A percentile compares a stretch with the other conserved stretches of the same genome.
Evolutionary conservation across 2,329 filamentous ascomycete genomes (phyloP).

Genomic region (Fusarium sp.): DNA sequence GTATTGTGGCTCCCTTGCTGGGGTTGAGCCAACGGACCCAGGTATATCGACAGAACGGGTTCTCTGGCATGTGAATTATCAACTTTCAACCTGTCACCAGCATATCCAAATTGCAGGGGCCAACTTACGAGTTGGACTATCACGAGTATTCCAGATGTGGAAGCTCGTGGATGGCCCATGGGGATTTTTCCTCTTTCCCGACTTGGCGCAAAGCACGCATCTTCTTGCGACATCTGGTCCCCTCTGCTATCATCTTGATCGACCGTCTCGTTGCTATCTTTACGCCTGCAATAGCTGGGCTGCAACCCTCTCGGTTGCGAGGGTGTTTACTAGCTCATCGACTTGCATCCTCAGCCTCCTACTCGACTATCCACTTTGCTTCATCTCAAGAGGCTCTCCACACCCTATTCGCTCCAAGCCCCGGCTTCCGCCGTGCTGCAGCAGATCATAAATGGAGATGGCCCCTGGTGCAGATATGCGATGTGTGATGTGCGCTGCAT

Average conservation of each 20-base stretch:
- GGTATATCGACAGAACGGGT: slow-evolving; percentile 13
- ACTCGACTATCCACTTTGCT: slow-evolving; percentile 9
- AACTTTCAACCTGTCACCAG: not conserved
- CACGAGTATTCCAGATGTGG: not conserved
- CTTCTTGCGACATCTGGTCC: not conserved
- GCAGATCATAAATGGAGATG: slow-evolving; percentile 37
- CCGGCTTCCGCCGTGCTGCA: slow-evolving; percentile 29
- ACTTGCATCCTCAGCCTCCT: slow-evolving; percentile 34
- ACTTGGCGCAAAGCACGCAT: slow-evolving; percentile 4
- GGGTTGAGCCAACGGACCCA: slow-evolving; percentile 9
- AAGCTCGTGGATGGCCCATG: not conserved
- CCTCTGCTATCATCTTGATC: slow-evolving; percentile 5
- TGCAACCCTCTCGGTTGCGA: slow-evolving; percentile 16
- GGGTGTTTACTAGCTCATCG: slow-evolving; percentile 3
- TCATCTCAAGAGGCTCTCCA: slow-evolving; percentile 19
- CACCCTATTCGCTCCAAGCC: slow-evolving; percentile 13
- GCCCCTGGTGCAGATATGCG: slow-evolving; percentile 23
- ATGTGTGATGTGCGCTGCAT: slow-evolving; percentile 28
- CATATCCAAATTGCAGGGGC: not conserved
- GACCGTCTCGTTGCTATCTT: slow-evolving; percentile 5
- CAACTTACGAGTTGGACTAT: slow-evolving; percentile 10
- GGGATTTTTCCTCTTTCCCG: not conserved
- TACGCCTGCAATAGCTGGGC: slow-evolving; percentile 15
- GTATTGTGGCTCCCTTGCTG: slow-evolving; percentile 16
- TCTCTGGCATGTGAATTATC: slow-evolving; percentile 39